Evolutionary conservation across 2,329 filamentous ascomycete species (phyloP), one percentile per base, ranked within the genome.

Genomic region (Rutstroemia sp.): DNA sequence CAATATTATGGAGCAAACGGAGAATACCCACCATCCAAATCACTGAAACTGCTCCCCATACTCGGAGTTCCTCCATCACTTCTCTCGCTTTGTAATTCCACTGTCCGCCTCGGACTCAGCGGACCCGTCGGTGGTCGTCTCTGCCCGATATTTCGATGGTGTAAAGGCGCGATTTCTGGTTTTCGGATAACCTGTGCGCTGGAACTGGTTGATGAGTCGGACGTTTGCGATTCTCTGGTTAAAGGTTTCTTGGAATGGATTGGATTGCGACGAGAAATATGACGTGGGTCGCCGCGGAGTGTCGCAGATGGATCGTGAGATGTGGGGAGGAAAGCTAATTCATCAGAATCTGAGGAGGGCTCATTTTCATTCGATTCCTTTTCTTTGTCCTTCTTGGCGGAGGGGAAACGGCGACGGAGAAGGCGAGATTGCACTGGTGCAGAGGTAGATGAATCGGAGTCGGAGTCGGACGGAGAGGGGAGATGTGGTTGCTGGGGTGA

Each of bases 31-130:
- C 87, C 88, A 68, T 92, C 89, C 45, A 95, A 77, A 73, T 94
- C 89, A 71, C 88, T 92, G 65, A 90, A 94, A 64, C 88, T 92
- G 69, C 88, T 92, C 1, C 88, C 87, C 83, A 91, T 90, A 64
- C 87, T 90, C 1, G 86, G 87, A 14, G 84, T 55, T 9, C 53
- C 86, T 14, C 86, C 86, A 60, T 90, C 86, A 65, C 86, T 89
- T 12, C 81, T 82, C 60, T 87, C 83, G 12, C 77, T 77, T 2
- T 78, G 75, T 49, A 85, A 65, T 52, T 87, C 84, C 6, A 78
- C 75, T 14, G 78, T 78, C 23, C 83, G 78, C 21, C 79, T 78
- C 1, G 84, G 83, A 44, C 77, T 82, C n/a, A 82, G 68, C 3
- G 79, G 78, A 0, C 76, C 77, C 6, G 60, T 51, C 10, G 60